Conservation (phyloP, 2,329 filamentous ascomycete species). For the Helotiales sp. region DNA sequence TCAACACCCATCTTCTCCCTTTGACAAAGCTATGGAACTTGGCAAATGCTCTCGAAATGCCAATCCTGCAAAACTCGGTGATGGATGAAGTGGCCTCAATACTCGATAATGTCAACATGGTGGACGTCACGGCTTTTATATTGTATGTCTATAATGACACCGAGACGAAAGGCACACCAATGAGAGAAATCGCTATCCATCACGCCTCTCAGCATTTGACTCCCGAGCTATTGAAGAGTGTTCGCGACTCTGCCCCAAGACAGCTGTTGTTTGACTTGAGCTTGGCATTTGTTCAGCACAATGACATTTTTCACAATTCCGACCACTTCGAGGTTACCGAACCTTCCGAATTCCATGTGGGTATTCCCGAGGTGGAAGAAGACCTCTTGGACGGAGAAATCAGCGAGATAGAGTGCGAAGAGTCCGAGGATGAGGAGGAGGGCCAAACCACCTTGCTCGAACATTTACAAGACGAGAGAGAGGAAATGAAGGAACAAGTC, state of each 20-base stretch:
- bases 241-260: background rate
- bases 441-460: background rate
- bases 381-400: background rate
- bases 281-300: background rate
- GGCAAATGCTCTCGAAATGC: conserved; percentile 11
- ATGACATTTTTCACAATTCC: background rate
- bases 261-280: background rate
- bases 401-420: background rate
- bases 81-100: background rate
- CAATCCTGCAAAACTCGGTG: conserved; percentile 13
- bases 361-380: background rate
- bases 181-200: background rate
- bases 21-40: conserved; percentile 21
- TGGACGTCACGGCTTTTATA: background rate
- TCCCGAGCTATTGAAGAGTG: background rate
- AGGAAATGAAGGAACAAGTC: background rate
- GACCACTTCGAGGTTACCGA: background rate
- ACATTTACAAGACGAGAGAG: background rate
- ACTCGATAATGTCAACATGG: background rate
- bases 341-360: background rate
- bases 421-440: background rate
- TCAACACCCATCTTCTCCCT: background rate
- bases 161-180: background rate
- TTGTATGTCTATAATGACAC: background rate
- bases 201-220: background rate